Evolutionary conservation across 495 filamentous ascomycete genomes (phyloP), one percentile per base, ranked within the genome.

Genomic region (Lichenothelia convexa): DNA sequence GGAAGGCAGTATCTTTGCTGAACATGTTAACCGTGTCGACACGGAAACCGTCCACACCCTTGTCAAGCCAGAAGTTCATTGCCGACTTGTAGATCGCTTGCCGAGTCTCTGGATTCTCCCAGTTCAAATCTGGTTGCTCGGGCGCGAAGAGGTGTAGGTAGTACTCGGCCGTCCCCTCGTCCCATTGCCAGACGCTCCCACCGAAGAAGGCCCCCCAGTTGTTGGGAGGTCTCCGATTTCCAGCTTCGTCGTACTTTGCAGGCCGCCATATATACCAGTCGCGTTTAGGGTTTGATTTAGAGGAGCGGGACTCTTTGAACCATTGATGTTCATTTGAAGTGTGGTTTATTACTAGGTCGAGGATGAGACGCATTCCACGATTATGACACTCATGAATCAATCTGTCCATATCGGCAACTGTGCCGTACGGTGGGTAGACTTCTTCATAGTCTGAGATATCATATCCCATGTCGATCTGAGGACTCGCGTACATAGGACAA

Each of bases 41-140:
- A 8, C 55, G 50, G 43, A 58, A 58, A 18, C 55, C 55, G 34
- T 55, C 48, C 24, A 50, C 42, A 15, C 55, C 55, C 32, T 41
- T 42, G 5, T 44, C 33, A 7, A 58, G 49, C 55, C 54, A 58
- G 40, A 50, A 58, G 2, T 38, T 27, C 43, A 58, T 53, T 16
- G 41, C 41, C 0, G 46, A 43, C 6, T 46, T 35, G 40, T 50
- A 56, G 18, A 58, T 44, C 4, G 49, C 46, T 8, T 42, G 15
- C 2, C 55, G 36, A 5, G 34, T 32, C 3, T 44, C 38, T 12
- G 17, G 20, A 35, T 49, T 55, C 17, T 56, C 51, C 51, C 50
- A 58, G 35, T 58, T 58, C n/a, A 58, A 39, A 34, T 58, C 55
- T 1, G 55, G 55, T 37, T 58, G 55, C 20, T 45, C 41, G 11